phyloP scores from a whole-genome alignment of 2,329 filamentous ascomycete genomes.

The Phaeophleospora eucalypticola region DNA sequence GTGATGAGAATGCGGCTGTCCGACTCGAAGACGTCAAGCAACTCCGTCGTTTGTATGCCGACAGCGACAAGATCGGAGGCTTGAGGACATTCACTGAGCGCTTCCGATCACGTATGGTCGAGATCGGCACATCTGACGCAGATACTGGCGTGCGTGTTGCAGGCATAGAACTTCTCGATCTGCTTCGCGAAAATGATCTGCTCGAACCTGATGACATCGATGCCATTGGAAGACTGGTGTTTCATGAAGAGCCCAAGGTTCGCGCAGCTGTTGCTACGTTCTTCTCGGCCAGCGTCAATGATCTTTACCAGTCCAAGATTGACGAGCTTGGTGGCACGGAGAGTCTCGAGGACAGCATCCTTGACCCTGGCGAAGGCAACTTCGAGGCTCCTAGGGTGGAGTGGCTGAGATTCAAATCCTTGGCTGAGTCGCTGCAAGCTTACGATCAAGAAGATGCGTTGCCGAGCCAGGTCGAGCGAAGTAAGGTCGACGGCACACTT shows the following conservation, averaged over 20 bases:
- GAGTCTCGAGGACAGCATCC: slow-evolving; percentile 68
- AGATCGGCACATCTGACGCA: slow-evolving; percentile 84
- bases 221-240: slow-evolving; percentile 78
- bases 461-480: slow-evolving; percentile 45
- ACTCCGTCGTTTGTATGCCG: slow-evolving; percentile 72
- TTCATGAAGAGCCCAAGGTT: slow-evolving; percentile 78
- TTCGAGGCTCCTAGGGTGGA: slow-evolving; percentile 59
- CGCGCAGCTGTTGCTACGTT: slow-evolving; percentile 87
- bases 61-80: slow-evolving; percentile 69
- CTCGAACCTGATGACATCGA: slow-evolving; percentile 91
- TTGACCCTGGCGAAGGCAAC: slow-evolving; percentile 67
- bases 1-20: slow-evolving; percentile 69
- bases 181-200: slow-evolving; percentile 76
- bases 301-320: slow-evolving; percentile 71
- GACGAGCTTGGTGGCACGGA: slow-evolving; percentile 83
- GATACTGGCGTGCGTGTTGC: slow-evolving; percentile 76
- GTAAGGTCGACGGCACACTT: slow-evolving; percentile 33
- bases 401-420: slow-evolving; percentile 89
- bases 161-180: slow-evolving; percentile 76
- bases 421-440: slow-evolving; percentile 75
- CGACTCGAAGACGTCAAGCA: slow-evolving; percentile 85
- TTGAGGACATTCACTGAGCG: slow-evolving; percentile 90
- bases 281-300: slow-evolving; percentile 82
- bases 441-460: slow-evolving; percentile 63
- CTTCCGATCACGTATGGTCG: slow-evolving; percentile 80